These are phyloP conservation scores for Discostella stelligeroides DNA, from an alignment of 108 stramenopile genomes.

Conservation along the genomic window DNA sequence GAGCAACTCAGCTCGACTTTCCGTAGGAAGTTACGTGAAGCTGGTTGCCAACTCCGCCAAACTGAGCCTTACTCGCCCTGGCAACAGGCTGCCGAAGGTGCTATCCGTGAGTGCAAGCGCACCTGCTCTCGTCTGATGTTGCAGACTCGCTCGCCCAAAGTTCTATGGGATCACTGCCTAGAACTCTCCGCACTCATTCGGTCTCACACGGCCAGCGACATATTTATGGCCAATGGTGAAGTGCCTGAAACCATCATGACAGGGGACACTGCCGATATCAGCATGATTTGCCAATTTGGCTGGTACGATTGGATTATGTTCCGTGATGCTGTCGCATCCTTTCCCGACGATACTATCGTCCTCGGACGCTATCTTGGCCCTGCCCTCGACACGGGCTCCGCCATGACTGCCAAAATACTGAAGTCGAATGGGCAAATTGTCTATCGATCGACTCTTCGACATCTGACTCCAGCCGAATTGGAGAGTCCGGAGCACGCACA, in stretches of 20 bases:
- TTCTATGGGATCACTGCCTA: slow-evolving; percentile 21
- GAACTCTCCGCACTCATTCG: too few species aligned
- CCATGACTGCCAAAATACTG: slow-evolving; percentile 27
- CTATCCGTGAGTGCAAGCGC: slow-evolving; percentile 35
- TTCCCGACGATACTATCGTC: not conserved
- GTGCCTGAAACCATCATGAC: too few species aligned
- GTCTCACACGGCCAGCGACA: too few species aligned
- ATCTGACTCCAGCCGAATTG: not conserved
- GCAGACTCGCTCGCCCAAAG: slow-evolving; percentile 2
- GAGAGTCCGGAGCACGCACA: not conserved
- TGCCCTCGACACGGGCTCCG: slow-evolving; percentile 18
- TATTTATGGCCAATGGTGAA: slow-evolving; percentile 18
- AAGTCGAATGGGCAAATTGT: slow-evolving; percentile 22
- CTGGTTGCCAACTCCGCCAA: slow-evolving; percentile 18
- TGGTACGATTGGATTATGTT: too few species aligned
- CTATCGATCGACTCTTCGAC: not conserved
- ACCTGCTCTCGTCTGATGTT: slow-evolving; percentile 16
- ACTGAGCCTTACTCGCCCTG: slow-evolving; percentile 38
- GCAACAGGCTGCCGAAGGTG: slow-evolving; percentile 26
- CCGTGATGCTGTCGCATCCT: not conserved
- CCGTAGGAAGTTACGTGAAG: slow-evolving; percentile 20
- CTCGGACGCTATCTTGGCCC: too few species aligned
- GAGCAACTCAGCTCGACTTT: slow-evolving; percentile 27
- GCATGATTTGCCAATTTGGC: too few species aligned
- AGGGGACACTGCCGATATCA: too few species aligned